These are phyloP conservation scores for Echeveria elegans DNA, from an alignment of 164 flowering plant species.

Conservation along the genomic window DNA sequence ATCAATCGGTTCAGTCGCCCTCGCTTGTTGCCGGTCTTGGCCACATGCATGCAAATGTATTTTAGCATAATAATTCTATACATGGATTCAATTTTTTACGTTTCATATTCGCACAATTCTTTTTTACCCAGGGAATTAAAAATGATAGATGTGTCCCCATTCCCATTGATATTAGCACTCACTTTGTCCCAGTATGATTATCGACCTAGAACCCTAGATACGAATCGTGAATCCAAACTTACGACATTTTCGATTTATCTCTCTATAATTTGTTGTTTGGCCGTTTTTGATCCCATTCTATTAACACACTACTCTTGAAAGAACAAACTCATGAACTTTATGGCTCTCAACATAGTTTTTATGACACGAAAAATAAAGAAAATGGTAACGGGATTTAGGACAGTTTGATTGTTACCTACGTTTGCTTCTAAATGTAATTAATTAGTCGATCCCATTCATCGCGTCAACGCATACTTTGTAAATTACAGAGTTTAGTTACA, in stretches of 20 bases:
- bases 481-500: neutral
- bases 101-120: no score
- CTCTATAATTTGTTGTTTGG: no score
- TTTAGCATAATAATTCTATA: constrained; percentile 5
- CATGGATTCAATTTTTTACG: constrained; percentile 25
- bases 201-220: no score
- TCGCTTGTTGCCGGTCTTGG: constrained; percentile 27
- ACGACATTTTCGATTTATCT: no score
- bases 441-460: neutral
- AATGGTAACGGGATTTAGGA: no score
- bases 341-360: neutral
- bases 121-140: no score
- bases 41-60: constrained; percentile 22
- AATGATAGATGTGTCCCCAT: no score
- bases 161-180: no score
- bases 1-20: constrained; percentile 24
- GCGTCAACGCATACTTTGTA: neutral
- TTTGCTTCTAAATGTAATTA: neutral
- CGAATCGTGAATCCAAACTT: no score
- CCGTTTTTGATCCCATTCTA: no score
- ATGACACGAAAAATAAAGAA: neutral
- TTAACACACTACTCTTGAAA: no score
- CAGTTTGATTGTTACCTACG: neutral
- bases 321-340: neutral
- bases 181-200: no score